Percentiles rank a stretch among this genome's conserved stretches.
phyloP scores from a whole-genome alignment of 2,329 filamentous ascomycete genomes.

The Talaromyces sp. region DNA sequence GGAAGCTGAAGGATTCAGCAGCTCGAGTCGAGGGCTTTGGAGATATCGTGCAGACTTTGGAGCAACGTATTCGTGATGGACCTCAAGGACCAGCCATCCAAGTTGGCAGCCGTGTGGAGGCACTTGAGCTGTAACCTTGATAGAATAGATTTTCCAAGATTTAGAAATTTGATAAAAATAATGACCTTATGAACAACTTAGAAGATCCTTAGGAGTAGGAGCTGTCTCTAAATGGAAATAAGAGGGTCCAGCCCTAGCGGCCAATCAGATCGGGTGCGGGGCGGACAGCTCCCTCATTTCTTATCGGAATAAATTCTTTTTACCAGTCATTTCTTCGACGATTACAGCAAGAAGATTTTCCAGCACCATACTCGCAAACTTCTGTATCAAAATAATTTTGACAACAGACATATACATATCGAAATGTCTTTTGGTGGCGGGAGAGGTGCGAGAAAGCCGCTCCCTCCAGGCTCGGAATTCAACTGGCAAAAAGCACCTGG shows the following conservation, averaged over 20 bases:
- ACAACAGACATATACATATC: background rate
- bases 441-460: constrained; percentile 34
- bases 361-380: background rate
- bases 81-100: constrained; percentile 40
- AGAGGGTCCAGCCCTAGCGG: background rate
- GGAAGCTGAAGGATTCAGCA: constrained; percentile 41
- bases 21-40: constrained; percentile 36
- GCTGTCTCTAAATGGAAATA: constrained; percentile 6
- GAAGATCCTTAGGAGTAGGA: background rate
- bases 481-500: constrained; percentile 41
- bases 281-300: constrained; percentile 21
- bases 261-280: constrained; percentile 26
- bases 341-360: background rate
- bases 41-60: constrained; percentile 42
- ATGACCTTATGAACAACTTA: background rate
- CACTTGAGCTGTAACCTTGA: constrained; percentile 32
- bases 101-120: constrained; percentile 36
- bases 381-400: background rate
- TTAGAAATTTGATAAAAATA: background rate
- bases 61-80: constrained; percentile 43
- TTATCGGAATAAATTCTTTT: constrained; percentile 23
- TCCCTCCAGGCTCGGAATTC: constrained; percentile 42
- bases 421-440: constrained; percentile 44
- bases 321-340: background rate
- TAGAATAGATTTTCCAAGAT: background rate